phyloP scores from a whole-genome alignment of 2,329 filamentous ascomycete genomes.

The Colletotrichum phormii region DNA sequence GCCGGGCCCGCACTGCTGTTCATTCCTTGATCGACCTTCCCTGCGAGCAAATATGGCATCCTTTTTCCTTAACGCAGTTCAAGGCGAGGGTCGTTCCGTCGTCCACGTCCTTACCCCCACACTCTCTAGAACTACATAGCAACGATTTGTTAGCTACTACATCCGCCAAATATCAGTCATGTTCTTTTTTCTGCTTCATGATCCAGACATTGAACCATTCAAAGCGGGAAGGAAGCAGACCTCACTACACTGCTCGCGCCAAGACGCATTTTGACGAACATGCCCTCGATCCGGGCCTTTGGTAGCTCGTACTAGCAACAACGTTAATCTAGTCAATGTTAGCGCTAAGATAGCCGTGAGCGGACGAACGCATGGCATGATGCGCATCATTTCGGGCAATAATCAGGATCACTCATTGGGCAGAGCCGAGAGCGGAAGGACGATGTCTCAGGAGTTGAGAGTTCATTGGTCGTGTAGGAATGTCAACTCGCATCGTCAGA shows the following conservation, averaged over 20 bases:
- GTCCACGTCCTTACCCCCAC: no score
- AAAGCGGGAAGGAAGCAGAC: not conserved
- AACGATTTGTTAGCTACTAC: no score
- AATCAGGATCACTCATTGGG: not conserved
- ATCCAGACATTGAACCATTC: not conserved
- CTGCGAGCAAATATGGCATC: not conserved
- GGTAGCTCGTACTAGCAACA: not conserved
- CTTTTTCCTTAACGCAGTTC: no score
- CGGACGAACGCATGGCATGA: not conserved
- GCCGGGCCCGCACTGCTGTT: no score
- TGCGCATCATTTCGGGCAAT: not conserved
- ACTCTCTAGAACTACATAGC: no score
- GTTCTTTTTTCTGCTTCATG: not conserved
- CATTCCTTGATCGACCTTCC: not conserved
- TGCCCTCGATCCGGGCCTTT: not conserved
- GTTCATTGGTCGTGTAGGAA: constrained; percentile 12
- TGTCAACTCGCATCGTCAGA: not conserved
- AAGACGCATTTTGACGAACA: not conserved
- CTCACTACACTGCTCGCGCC: not conserved
- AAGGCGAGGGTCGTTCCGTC: no score
- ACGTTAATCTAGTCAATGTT: not conserved
- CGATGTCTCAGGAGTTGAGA: not conserved
- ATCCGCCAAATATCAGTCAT: no score
- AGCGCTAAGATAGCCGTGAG: not conserved
- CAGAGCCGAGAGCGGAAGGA: not conserved